Base-by-base conservation (phyloP, 1,284 basidiomycete species). In the Stygiomarasmius scandens region DNA sequence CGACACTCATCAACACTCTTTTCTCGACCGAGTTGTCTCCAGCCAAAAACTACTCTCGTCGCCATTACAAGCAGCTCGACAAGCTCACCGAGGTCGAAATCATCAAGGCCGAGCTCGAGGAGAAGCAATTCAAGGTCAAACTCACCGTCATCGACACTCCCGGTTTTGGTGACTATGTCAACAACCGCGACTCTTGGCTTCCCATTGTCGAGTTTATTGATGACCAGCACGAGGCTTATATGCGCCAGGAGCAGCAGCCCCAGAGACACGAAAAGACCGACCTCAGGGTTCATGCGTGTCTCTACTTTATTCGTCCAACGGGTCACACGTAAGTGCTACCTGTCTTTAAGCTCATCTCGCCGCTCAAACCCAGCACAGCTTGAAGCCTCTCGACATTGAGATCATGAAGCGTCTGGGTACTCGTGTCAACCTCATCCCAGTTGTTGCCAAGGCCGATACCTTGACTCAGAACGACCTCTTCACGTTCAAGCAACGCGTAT, bases 191-290 rank as follows among this genome's bases (percentile, higher is more conserved):
- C 75, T 95, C 93, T 45, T 99, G 96, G 96, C 83, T 87, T 20
- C 96, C 97, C 57, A 98, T 99, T 63, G 90, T 99, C 71, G 96
- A 99, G 75, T 99, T 99, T 74, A 95, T 99, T 68, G 97, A 99
- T 74, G 97, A 99, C 81, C 96, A 99, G 79, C 96, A 99, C 74
- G 97, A 99, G 77, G 90, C 92, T 29, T 99, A 96, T 78, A 98
- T 99, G 96, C 87, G 96, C 58, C 96, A 99, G 77, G 96, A 99
- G 77, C 97, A 99, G 77, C 97, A 99, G 75, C 97, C 97, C 10
- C 87, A 93, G 77, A 84, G 97, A 59, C 81, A 77, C 60, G 93
- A 96, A 67, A 98, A 98, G 83, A 93, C 90, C 48, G 96, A 99
- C 78, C 79, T 98, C 64, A 81, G 96, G 52, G 96, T 99, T 9